phyloP scores from a whole-genome alignment of 78 protist species.

The Chrysochromulina tobinii region DNA sequence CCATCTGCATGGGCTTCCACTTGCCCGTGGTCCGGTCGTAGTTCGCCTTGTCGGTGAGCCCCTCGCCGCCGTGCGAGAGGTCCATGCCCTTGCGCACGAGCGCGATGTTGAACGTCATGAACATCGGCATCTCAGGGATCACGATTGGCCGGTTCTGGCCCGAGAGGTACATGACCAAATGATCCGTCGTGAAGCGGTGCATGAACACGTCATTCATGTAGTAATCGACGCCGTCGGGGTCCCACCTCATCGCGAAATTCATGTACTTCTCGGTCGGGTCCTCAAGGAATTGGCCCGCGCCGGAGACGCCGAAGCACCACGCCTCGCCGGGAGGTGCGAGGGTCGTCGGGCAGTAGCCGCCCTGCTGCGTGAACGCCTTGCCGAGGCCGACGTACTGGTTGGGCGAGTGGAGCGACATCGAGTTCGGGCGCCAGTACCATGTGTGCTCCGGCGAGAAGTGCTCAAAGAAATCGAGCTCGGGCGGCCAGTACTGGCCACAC shows the following conservation, averaged over 20 bases:
- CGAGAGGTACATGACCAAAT: neutral
- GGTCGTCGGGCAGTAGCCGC: neutral
- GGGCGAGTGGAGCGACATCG: conserved; percentile 21
- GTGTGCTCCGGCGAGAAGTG: conserved; percentile 20
- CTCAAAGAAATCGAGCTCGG: conserved; percentile 11
- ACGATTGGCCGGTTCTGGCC: neutral
- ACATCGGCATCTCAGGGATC: neutral
- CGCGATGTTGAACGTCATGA: neutral
- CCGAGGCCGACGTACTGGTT: conserved; percentile 10
- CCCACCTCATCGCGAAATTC: neutral
- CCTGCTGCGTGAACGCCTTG: neutral
- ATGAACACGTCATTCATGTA: neutral
- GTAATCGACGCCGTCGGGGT: conserved; percentile 14
- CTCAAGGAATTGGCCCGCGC: neutral
- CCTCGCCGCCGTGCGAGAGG: neutral
- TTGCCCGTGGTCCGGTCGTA: neutral
- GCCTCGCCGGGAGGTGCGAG: conserved; percentile 10
- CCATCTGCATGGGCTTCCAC: neutral
- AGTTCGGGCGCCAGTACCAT: conserved; percentile 15
- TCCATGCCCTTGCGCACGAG: conserved; percentile 18
- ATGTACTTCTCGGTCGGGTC: neutral
- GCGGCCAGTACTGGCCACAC: conserved; percentile 13
- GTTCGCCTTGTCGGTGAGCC: neutral
- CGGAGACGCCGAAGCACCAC: conserved; percentile 13
- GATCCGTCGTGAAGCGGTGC: neutral